Percentiles rank a stretch among this genome's conserved stretches.
phyloP scores from a whole-genome alignment of 768 basidiomycete species.

The Russula brevipes region DNA sequence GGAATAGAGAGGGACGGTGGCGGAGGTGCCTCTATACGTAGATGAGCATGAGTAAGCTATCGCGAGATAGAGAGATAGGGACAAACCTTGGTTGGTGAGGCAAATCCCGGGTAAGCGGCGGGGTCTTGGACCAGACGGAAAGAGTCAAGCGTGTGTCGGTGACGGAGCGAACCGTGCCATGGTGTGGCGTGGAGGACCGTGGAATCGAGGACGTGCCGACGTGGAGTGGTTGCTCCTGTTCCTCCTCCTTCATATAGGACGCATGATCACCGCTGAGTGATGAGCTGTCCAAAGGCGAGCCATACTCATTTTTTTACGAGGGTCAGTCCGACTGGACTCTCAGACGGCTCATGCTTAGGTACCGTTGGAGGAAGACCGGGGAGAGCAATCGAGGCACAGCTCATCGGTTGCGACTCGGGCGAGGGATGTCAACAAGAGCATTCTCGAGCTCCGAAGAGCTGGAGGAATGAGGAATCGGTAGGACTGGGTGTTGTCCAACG shows the following conservation, averaged over 20 bases:
- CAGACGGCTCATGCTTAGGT: neutral
- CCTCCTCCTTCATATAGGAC: conserved; percentile 13
- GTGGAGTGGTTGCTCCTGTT: neutral
- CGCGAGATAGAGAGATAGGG: conserved; percentile 1
- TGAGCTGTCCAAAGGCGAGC: neutral
- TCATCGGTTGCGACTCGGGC: neutral
- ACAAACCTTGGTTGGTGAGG: conserved; percentile 15
- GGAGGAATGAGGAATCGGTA: conserved; percentile 5
- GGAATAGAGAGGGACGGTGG: conserved; percentile 15
- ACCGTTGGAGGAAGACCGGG: conserved; percentile 1
- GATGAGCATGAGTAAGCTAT: conserved; percentile 10
- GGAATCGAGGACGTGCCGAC: neutral
- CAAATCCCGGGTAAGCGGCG: conserved; percentile 16
- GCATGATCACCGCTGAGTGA: conserved; percentile 1
- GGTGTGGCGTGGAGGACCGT: neutral
- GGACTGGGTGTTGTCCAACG: neutral
- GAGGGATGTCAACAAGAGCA: conserved; percentile 16
- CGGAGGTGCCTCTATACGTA: conserved; percentile 11
- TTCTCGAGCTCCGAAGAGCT: conserved; percentile 21
- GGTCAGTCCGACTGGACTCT: neutral
- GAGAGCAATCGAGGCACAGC: conserved; percentile 3
- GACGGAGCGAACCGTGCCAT: conserved; percentile 5
- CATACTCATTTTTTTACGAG: conserved; percentile 16
- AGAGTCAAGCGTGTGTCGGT: conserved; percentile 3
- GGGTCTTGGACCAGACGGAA: conserved; percentile 20